phyloP scores from a whole-genome alignment of 1,284 basidiomycete genomes.

The Ustilago trichophora region DNA sequence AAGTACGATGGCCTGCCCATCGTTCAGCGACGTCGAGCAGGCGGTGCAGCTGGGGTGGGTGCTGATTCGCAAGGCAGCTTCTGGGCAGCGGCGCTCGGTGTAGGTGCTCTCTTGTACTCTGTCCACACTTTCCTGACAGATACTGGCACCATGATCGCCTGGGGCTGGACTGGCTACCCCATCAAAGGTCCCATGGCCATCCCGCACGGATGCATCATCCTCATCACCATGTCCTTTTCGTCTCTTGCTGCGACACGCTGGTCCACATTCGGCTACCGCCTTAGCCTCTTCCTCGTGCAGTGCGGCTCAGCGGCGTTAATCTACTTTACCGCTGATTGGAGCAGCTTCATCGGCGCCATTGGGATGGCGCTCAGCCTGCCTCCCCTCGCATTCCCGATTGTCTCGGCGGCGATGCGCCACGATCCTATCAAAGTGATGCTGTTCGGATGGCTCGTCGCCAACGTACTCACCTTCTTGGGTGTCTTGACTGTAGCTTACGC shows the following conservation, averaged over 20 bases:
- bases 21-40: conserved; percentile 17
- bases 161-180: conserved; percentile 91
- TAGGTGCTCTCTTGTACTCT: conserved; percentile 50
- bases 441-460: conserved; percentile 51
- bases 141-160: conserved; percentile 82
- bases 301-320: conserved; percentile 70
- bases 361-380: conserved; percentile 74
- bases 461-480: conserved; percentile 56
- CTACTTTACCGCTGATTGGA: conserved; percentile 73
- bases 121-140: conserved; percentile 83
- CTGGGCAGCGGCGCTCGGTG: conserved; percentile 33
- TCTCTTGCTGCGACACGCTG: conserved; percentile 69
- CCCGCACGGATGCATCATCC: conserved; percentile 72
- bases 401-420: conserved; percentile 48
- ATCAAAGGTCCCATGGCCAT: conserved; percentile 73
- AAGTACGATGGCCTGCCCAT: conserved; percentile 16
- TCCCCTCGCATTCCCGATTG: conserved; percentile 38
- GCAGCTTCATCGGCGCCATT: conserved; percentile 78
- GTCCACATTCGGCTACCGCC: conserved; percentile 27
- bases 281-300: conserved; percentile 27
- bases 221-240: conserved; percentile 43
- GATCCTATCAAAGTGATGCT: conserved; percentile 55
- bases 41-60: not conserved
- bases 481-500: conserved; percentile 88
- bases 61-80: conserved; percentile 18